Evolutionary conservation across 805 yeast species (phyloP).

Genomic region (Suhomyces faveliae): DNA sequence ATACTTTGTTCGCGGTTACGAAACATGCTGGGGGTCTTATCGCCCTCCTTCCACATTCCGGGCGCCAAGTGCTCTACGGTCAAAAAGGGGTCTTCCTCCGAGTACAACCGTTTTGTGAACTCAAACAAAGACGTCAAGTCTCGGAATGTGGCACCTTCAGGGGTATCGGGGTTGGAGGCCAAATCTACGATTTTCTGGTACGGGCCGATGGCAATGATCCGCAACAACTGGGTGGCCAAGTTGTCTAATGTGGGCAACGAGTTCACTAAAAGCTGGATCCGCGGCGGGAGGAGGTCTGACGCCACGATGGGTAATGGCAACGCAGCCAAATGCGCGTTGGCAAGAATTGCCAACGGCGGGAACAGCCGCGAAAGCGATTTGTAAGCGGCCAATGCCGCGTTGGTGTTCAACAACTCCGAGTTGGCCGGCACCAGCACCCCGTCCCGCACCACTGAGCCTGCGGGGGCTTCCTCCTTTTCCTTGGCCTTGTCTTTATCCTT

Average conservation of each 20-base stretch:
- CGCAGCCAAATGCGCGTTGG: constrained; percentile 56
- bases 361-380: constrained; percentile 39
- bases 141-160: constrained; percentile 64
- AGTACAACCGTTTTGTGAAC: constrained; percentile 68
- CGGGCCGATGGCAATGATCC: constrained; percentile 70
- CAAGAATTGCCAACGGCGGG: constrained; percentile 32
- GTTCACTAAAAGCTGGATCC: constrained; percentile 63
- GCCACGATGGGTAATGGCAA: constrained; percentile 59
- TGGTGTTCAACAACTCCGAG: constrained; percentile 41
- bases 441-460: constrained; percentile 10
- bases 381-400: constrained; percentile 41
- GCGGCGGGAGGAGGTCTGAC: constrained; percentile 53
- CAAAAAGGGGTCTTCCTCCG: constrained; percentile 69
- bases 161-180: constrained; percentile 62
- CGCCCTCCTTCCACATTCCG: constrained; percentile 67
- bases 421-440: constrained; percentile 35
- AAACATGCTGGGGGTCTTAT: constrained; percentile 54
- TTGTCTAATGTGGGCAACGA: constrained; percentile 78
- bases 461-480: constrained; percentile 1
- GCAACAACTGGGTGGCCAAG: constrained; percentile 73
- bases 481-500: constrained; percentile 5
- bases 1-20: constrained; percentile 60
- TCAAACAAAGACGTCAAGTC: constrained; percentile 75
- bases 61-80: constrained; percentile 69
- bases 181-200: constrained; percentile 72